These are phyloP conservation scores for Durotheca rogersii DNA, from an alignment of 495 filamentous ascomycete genomes.

Conservation along the genomic window DNA sequence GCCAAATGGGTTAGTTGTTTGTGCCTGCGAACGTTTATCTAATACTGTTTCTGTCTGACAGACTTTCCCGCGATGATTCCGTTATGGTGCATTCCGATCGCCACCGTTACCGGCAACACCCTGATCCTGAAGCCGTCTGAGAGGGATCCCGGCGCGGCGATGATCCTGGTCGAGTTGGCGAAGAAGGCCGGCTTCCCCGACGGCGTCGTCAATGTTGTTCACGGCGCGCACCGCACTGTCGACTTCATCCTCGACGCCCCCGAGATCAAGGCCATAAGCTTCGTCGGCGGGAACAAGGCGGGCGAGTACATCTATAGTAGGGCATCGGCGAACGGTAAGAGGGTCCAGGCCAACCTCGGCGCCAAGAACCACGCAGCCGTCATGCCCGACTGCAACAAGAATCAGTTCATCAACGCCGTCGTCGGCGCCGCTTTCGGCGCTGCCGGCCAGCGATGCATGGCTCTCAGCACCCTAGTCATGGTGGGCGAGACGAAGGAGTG, in stretches of 20 bases:
- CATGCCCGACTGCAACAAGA: constrained; percentile 96
- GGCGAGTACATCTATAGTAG: constrained; percentile 95
- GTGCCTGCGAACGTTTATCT: constrained; percentile 6
- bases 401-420: constrained; percentile 92
- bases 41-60: constrained; percentile 35
- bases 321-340: constrained; percentile 84
- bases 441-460: constrained; percentile 97
- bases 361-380: constrained; percentile 98
- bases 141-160: constrained; percentile 94
- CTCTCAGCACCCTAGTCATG: constrained; percentile 88
- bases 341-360: constrained; percentile 96
- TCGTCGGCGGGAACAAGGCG: constrained; percentile 94
- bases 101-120: constrained; percentile 91
- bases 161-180: constrained; percentile 94
- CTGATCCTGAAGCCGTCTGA: constrained; percentile 96
- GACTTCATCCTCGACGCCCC: constrained; percentile 98
- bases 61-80: constrained; percentile 99
- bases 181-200: constrained; percentile 90
- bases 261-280: constrained; percentile 95
- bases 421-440: constrained; percentile 94
- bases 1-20: neutral
- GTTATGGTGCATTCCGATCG: constrained; percentile 93
- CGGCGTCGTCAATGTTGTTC: constrained; percentile 92
- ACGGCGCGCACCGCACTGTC: constrained; percentile 86
- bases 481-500: constrained; percentile 93